These are phyloP conservation scores for Bertia moriformis DNA, from an alignment of 2,329 filamentous ascomycete species.

Conservation along the genomic window DNA sequence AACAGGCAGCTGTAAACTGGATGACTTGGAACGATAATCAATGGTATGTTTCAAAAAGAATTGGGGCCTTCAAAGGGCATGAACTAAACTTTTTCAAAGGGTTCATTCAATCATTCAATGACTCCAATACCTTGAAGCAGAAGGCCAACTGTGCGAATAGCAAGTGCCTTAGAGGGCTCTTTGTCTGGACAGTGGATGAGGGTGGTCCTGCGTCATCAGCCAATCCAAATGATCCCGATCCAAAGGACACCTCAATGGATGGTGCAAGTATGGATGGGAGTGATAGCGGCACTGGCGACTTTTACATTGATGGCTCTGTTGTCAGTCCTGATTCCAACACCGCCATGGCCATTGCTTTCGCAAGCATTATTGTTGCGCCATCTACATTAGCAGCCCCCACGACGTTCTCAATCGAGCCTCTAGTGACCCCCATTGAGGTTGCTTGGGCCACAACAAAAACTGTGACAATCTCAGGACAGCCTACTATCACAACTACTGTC, in stretches of 20 bases:
- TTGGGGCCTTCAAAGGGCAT: background rate
- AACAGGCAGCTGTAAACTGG: slow-evolving; percentile 5
- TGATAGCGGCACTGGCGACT: background rate
- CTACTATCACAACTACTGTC: background rate
- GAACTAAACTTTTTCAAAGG: slow-evolving; percentile 4
- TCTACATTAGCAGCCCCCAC: background rate
- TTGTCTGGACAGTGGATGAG: slow-evolving; percentile 7
- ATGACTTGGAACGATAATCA: slow-evolving; percentile 5
- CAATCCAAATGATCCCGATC: slow-evolving; percentile 5
- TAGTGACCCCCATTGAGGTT: background rate
- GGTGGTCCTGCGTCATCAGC: slow-evolving; percentile 4
- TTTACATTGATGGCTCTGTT: background rate
- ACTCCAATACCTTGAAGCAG: slow-evolving; percentile 6
- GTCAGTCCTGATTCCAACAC: background rate
- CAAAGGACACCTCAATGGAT: background rate
- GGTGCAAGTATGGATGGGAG: background rate
- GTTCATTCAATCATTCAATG: slow-evolving; percentile 7
- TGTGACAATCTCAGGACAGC: background rate
- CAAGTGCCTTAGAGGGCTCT: slow-evolving; percentile 7
- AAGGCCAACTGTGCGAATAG: slow-evolving; percentile 7
- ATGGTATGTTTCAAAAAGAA: slow-evolving; percentile 3
- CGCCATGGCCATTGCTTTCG: background rate
- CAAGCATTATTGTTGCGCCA: background rate
- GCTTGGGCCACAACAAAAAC: background rate
- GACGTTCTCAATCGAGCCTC: background rate